phyloP scores from a whole-genome alignment of 2,329 filamentous ascomycete genomes.

The Mycosphaerelloides madeirae region DNA sequence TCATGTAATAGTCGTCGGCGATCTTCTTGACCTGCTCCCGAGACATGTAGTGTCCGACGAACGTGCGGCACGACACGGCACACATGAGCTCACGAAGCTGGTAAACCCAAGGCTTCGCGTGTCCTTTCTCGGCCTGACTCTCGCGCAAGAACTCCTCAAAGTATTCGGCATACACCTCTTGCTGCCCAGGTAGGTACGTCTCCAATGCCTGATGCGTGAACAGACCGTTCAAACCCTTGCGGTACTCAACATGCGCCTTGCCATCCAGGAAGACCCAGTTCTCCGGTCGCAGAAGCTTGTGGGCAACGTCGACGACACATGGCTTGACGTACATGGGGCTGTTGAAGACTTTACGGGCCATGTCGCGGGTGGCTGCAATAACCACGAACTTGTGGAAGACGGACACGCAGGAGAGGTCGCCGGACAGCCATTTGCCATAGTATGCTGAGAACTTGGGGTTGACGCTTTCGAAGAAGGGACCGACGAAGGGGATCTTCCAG shows the following conservation, averaged over 20 bases:
- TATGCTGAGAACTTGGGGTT: slow-evolving; percentile 91
- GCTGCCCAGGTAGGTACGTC: slow-evolving; percentile 83
- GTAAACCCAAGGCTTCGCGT: slow-evolving; percentile 82
- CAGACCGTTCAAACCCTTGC: slow-evolving; percentile 89
- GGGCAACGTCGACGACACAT: slow-evolving; percentile 88
- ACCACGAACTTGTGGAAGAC: slow-evolving; percentile 99
- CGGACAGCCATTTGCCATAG: slow-evolving; percentile 86
- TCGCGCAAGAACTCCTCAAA: slow-evolving; percentile 73
- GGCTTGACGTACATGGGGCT: slow-evolving; percentile 88
- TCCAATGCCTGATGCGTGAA: slow-evolving; percentile 90
- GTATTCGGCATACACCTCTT: slow-evolving; percentile 85
- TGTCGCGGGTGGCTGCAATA: slow-evolving; percentile 89
- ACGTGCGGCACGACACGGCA: slow-evolving; percentile 91
- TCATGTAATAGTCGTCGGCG: slow-evolving; percentile 92
- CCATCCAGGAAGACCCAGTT: slow-evolving; percentile 99
- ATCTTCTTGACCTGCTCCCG: slow-evolving; percentile 90
- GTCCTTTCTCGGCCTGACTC: slow-evolving; percentile 62
- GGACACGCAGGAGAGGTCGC: slow-evolving; percentile 89
- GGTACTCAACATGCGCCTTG: slow-evolving; percentile 91
- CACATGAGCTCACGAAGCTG: slow-evolving; percentile 93
- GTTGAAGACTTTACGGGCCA: slow-evolving; percentile 96
- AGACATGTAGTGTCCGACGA: slow-evolving; percentile 91
- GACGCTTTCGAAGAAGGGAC: slow-evolving; percentile 89
- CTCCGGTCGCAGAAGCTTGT: slow-evolving; percentile 83
- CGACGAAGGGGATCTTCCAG: slow-evolving; percentile 56